Percentiles rank a stretch among this genome's conserved stretches.
These are phyloP conservation scores for Beauveria brongniartii DNA, from an alignment of 2,329 filamentous ascomycete genomes.

Conservation along the genomic window DNA sequence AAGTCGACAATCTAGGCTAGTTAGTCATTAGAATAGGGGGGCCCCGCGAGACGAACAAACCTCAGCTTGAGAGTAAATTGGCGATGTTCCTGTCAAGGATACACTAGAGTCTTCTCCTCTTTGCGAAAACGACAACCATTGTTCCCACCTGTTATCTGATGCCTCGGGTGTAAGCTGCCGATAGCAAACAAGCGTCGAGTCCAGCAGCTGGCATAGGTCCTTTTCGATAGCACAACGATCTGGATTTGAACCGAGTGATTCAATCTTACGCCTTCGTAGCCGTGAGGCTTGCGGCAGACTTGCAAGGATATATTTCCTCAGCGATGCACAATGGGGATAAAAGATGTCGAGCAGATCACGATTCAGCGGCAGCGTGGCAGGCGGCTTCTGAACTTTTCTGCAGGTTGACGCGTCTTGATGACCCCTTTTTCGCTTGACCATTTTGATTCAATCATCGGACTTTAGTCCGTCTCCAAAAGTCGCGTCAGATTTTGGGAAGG, in stretches of 20 bases:
- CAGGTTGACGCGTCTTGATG: slow-evolving; percentile 18
- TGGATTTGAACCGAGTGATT: slow-evolving; percentile 30
- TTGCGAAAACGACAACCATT: slow-evolving; percentile 56
- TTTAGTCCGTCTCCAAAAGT: not conserved
- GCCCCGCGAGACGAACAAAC: slow-evolving; percentile 32
- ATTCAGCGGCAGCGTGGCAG: slow-evolving; percentile 19
- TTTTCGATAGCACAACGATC: slow-evolving; percentile 26
- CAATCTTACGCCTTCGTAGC: slow-evolving; percentile 49
- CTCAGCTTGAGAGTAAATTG: slow-evolving; percentile 53
- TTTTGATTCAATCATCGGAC: not conserved
- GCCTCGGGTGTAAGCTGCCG: slow-evolving; percentile 17
- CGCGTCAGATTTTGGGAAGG: not conserved
- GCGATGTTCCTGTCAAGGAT: slow-evolving; percentile 41
- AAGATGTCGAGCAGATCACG: slow-evolving; percentile 62
- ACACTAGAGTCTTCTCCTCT: slow-evolving; percentile 49
- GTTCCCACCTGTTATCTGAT: slow-evolving; percentile 33
- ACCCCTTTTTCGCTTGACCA: slow-evolving; percentile 3
- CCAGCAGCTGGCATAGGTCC: slow-evolving; percentile 51
- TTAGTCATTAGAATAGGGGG: slow-evolving; percentile 12
- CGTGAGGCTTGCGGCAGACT: slow-evolving; percentile 61
- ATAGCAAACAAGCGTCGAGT: slow-evolving; percentile 59
- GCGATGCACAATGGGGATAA: slow-evolving; percentile 56
- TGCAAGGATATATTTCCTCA: slow-evolving; percentile 63
- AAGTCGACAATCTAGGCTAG: slow-evolving; percentile 63
- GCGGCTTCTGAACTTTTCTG: slow-evolving; percentile 10